Conservation (phyloP, 352 stramenopile genomes). For the Phytophthora kernoviae region DNA sequence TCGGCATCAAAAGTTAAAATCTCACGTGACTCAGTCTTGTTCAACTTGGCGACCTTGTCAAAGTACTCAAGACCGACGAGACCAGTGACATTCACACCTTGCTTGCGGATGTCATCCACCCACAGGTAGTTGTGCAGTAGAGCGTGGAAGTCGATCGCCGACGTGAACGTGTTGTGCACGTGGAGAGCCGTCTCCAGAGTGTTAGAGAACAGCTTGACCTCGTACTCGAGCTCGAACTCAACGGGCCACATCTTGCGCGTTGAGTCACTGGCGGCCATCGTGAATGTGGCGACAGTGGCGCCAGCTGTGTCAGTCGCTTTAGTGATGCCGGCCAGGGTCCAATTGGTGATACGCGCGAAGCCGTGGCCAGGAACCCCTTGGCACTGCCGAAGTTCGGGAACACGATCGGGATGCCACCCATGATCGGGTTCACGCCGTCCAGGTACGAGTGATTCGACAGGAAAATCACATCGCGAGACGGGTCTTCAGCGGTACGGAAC, state of each 20-base stretch:
- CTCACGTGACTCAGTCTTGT: conserved; percentile 57
- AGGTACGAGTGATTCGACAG: conserved; percentile 78
- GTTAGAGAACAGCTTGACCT: conserved; percentile 58
- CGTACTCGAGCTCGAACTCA: conserved; percentile 67
- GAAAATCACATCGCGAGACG: conserved; percentile 80
- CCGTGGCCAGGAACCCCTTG: conserved; percentile 76
- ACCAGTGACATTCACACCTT: conserved; percentile 64
- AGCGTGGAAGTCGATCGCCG: conserved; percentile 90
- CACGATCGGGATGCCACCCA: conserved; percentile 91
- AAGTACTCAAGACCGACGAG: conserved; percentile 82
- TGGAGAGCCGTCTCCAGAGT: conserved; percentile 69
- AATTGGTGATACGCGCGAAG: conserved; percentile 76
- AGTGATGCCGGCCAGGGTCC: conserved; percentile 31
- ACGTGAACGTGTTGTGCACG: conserved; percentile 86
- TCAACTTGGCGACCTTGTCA: conserved; percentile 82
- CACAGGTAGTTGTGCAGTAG: conserved; percentile 94
- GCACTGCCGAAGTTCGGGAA: conserved; percentile 91
- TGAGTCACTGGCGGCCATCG: conserved; percentile 30
- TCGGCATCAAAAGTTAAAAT: conserved; percentile 64
- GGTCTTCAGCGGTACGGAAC: conserved; percentile 41
- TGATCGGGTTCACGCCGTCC: conserved; percentile 87
- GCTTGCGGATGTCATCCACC: conserved; percentile 75
- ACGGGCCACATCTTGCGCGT: conserved; percentile 49
- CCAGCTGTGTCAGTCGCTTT: conserved; percentile 12
- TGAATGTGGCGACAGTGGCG: conserved; percentile 34